These are phyloP conservation scores for Podaxis pistillaris DNA, from an alignment of 768 basidiomycete genomes.

Conservation along the genomic window DNA sequence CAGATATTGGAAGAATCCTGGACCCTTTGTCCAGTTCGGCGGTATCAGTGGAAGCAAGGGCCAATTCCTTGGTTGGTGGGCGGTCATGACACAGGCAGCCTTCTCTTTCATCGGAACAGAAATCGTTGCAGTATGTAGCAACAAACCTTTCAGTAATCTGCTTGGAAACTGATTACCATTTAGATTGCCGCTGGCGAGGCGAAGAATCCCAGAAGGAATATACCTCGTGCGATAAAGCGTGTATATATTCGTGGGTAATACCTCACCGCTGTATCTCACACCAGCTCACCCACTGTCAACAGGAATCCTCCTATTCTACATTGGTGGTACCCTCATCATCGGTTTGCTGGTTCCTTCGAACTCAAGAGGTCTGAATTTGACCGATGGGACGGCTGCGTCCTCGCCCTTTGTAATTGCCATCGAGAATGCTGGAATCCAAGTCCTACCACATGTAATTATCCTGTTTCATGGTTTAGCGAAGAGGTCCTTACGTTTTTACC, in stretches of 20 bases:
- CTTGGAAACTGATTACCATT: constrained; percentile 10
- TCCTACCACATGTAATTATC: constrained; percentile 67
- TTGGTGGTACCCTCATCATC: constrained; percentile 69
- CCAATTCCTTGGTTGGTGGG: constrained; percentile 63
- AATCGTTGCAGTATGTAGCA: constrained; percentile 73
- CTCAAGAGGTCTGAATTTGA: constrained; percentile 50
- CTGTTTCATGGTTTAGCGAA: not conserved
- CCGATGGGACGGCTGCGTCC: constrained; percentile 60
- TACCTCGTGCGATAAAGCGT: constrained; percentile 63
- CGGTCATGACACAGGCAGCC: constrained; percentile 76
- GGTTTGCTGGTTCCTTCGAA: constrained; percentile 81
- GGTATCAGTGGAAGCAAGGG: constrained; percentile 68
- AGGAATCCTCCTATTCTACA: constrained; percentile 83
- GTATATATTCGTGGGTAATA: constrained; percentile 61
- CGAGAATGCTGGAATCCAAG: constrained; percentile 79
- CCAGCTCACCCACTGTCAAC: constrained; percentile 27
- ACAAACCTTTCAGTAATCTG: not conserved
- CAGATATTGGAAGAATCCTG: constrained; percentile 86
- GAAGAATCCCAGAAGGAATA: constrained; percentile 75
- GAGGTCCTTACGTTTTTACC: not conserved
- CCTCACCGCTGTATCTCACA: not conserved
- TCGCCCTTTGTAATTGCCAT: constrained; percentile 95
- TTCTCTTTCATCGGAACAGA: constrained; percentile 95
- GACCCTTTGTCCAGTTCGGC: constrained; percentile 77
- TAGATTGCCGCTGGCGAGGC: constrained; percentile 89